Evolutionary conservation across 2,329 filamentous ascomycete species (phyloP).

Genomic region (Botrytis fragariae): DNA sequence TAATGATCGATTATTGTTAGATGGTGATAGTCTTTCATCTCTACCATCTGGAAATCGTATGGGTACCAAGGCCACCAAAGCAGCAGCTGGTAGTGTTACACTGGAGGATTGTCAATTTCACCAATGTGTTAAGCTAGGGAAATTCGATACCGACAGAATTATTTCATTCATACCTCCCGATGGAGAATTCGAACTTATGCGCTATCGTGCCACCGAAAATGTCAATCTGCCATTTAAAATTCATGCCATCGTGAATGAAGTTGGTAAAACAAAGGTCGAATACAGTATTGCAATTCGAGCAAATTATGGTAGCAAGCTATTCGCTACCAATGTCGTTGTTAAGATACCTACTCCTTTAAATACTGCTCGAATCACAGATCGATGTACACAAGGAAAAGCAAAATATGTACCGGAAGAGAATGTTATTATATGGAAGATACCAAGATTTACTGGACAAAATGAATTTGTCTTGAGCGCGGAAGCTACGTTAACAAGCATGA

Average conservation of each 20-base stretch:
- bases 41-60: constrained; percentile 72
- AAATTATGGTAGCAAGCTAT: constrained; percentile 94
- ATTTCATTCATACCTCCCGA: constrained; percentile 97
- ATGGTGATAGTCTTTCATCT: constrained; percentile 65
- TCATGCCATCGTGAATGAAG: constrained; percentile 96
- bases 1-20: constrained; percentile 91
- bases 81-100: constrained; percentile 90
- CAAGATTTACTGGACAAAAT: constrained; percentile 95
- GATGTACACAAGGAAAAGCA: constrained; percentile 92
- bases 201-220: constrained; percentile 96
- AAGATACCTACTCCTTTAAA: constrained; percentile 95
- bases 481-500: constrained; percentile 92
- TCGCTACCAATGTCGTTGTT: constrained; percentile 93
- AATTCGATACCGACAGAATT: constrained; percentile 94
- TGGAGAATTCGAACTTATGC: constrained; percentile 98
- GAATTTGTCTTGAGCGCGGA: constrained; percentile 95
- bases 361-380: constrained; percentile 88
- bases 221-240: constrained; percentile 99
- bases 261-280: constrained; percentile 95
- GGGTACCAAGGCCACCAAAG: constrained; percentile 87
- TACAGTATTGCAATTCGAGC: constrained; percentile 97
- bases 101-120: constrained; percentile 98
- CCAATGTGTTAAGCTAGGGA: constrained; percentile 95
- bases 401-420: constrained; percentile 99
- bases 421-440: constrained; percentile 98